Conservation (phyloP, 352 stramenopile species). For the Globisporangium alternatum region DNA sequence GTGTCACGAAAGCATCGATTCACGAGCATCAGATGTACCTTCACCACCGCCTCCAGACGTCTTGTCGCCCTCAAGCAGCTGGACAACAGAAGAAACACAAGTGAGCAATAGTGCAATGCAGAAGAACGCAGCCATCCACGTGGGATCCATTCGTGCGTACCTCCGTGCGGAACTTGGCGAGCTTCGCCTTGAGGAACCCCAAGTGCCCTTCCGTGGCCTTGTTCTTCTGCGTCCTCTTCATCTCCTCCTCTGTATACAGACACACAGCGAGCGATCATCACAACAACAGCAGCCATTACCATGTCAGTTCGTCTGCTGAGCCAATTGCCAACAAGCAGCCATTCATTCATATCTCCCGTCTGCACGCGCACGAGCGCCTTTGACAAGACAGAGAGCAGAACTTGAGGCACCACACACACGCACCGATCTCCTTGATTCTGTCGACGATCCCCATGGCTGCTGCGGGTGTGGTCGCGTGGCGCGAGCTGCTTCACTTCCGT, state of each 20-base stretch:
- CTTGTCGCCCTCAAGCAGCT: constrained; percentile 86
- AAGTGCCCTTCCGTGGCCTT: constrained; percentile 93
- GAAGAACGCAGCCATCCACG: not conserved
- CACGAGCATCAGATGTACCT: constrained; percentile 32
- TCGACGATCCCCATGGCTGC: constrained; percentile 90
- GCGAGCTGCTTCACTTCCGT: constrained; percentile 4
- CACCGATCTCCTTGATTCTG: constrained; percentile 93
- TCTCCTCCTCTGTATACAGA: constrained; percentile 87
- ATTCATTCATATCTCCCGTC: not conserved
- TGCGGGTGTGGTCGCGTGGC: not conserved
- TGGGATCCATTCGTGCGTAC: constrained; percentile 22
- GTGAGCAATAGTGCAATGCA: not conserved
- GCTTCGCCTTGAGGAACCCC: constrained; percentile 96
- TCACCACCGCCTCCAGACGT: constrained; percentile 66
- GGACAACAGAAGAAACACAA: not conserved
- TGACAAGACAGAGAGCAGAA: not conserved
- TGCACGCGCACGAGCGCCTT: not conserved
- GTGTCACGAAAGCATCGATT: too few species aligned
- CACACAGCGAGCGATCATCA: not conserved
- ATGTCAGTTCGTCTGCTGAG: not conserved
- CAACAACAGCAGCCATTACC: not conserved
- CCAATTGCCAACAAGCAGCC: not conserved
- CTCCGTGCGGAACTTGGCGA: constrained; percentile 98
- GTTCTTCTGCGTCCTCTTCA: constrained; percentile 98
- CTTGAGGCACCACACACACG: constrained; percentile 9